Conservation (phyloP, 108 stramenopile species). For the Craspedostauros australis region DNA sequence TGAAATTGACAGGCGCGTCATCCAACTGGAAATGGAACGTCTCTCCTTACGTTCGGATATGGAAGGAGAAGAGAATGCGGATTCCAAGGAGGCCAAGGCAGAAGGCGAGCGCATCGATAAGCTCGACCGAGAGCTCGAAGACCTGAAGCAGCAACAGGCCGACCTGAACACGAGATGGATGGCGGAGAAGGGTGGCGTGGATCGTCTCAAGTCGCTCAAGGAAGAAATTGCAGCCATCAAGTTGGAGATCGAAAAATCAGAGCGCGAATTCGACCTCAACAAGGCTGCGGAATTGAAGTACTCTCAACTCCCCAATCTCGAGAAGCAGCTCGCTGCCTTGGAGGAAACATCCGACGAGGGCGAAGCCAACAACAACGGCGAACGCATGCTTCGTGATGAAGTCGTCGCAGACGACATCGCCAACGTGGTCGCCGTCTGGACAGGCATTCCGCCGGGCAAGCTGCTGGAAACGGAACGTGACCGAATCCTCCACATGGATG, state of each 20-base stretch:
- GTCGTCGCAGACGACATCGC: conserved; percentile 96
- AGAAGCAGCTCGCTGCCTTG: conserved; percentile 55
- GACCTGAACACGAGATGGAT: conserved; percentile 80
- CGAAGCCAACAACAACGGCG: conserved; percentile 16
- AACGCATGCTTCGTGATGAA: conserved; percentile 81
- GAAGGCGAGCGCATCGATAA: conserved; percentile 51
- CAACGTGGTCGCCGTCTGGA: conserved; percentile 86
- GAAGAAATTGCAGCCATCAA: conserved; percentile 83
- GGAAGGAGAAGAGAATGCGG: conserved; percentile 35
- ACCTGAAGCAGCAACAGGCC: conserved; percentile 64
- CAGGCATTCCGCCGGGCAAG: conserved; percentile 88
- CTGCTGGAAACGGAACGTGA: conserved; percentile 87
- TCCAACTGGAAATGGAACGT: conserved; percentile 95
- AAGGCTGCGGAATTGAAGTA: conserved; percentile 94
- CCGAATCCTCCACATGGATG: conserved; percentile 89
- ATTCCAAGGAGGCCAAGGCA: conserved; percentile 14
- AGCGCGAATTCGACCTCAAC: conserved; percentile 92
- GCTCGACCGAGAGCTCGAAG: conserved; percentile 62
- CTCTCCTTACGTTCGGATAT: conserved; percentile 77
- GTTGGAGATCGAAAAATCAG: conserved; percentile 87
- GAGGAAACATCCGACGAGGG: conserved; percentile 29
- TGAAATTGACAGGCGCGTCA: conserved; percentile 91
- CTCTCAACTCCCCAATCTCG: conserved; percentile 71
- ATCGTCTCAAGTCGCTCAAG: conserved; percentile 67
- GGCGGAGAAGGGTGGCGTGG: conserved; percentile 77